Evolutionary conservation across 106 monocot genomes (phyloP), one percentile per base, ranked within the genome.

Genomic region (Dioscorea alata): DNA sequence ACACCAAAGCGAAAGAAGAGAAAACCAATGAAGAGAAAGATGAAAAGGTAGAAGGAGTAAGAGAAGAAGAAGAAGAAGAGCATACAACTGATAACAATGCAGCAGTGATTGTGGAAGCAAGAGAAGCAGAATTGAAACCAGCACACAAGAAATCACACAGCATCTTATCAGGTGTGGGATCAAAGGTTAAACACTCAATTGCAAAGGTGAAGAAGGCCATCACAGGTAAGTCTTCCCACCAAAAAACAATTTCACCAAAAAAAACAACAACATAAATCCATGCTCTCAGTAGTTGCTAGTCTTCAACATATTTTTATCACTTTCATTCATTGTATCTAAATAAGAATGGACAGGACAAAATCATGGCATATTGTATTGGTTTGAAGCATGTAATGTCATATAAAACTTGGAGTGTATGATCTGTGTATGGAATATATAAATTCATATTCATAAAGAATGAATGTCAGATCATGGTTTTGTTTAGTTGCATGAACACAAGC

Each of bases 181-280:
- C 83, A 68, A 90, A 90, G 73, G 83, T 90, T 65, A 90, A 86
- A 52, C 83, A 83, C 23, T 86, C 86, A 62, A 19, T 90, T 48
- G 81, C 83, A 69, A 90, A 90, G 71, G 90, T 90, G 35, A 90
- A 81, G 80, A 86, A 90, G 66, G 86, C 69, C 64, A 86, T 90
- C 58, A 86, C 72, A 70, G 86, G 90, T 35, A 90, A 90, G 48
- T 80, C 85, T 71, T 79, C 76, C 49, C 76, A 77, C 31, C 49
- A 79, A 73, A 83, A 80, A 73, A 50, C 66, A 60, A 14, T 13
- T 8, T 66, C 75, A 58, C 57, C 76, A 53, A 79, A 70, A 59
- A 70, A 67, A 76, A 9, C 42, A 42, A 42, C 9, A 42, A 42
- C 10, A 0, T 10, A 42, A 42, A 42, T 42, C 9, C 42, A 42